Conservation (phyloP, 2,329 filamentous ascomycete species). For the Alternaria viburni region DNA sequence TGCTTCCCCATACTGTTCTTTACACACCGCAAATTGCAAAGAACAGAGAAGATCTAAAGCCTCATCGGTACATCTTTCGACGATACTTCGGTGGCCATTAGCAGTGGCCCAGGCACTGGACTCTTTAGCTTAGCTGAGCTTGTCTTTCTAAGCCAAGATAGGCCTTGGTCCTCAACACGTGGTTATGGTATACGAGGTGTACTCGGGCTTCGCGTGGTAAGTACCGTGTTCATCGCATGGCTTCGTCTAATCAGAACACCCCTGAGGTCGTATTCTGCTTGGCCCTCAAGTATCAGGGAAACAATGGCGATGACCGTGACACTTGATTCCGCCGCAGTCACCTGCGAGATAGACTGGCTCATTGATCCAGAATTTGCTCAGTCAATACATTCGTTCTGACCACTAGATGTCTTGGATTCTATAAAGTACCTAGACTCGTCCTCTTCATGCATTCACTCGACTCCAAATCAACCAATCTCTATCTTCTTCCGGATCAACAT, state of each 20-base stretch:
- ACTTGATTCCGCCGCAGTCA: not conserved
- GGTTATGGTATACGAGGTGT: not conserved
- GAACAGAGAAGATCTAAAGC: not conserved
- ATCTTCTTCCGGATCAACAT: not conserved
- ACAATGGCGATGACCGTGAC: not conserved
- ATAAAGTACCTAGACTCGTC: not conserved
- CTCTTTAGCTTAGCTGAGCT: not conserved
- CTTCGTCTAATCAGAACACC: not conserved
- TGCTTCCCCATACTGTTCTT: not conserved
- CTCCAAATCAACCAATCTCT: not conserved
- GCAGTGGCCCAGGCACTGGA: not conserved
- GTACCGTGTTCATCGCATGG: not conserved
- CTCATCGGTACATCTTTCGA: not conserved
- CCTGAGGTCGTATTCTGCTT: not conserved
- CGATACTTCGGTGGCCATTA: not conserved
- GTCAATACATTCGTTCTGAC: too few species aligned
- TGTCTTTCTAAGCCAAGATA: not conserved
- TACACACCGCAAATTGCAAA: not conserved
- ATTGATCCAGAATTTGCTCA: too few species aligned
- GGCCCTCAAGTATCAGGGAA: not conserved
- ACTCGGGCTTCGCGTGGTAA: not conserved
- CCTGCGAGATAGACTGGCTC: too few species aligned
- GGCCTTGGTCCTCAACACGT: not conserved
- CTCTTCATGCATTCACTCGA: not conserved
- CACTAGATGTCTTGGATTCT: not conserved